Base-by-base conservation (phyloP, 257 asterid genomes). In the Solanum piurae region DNA sequence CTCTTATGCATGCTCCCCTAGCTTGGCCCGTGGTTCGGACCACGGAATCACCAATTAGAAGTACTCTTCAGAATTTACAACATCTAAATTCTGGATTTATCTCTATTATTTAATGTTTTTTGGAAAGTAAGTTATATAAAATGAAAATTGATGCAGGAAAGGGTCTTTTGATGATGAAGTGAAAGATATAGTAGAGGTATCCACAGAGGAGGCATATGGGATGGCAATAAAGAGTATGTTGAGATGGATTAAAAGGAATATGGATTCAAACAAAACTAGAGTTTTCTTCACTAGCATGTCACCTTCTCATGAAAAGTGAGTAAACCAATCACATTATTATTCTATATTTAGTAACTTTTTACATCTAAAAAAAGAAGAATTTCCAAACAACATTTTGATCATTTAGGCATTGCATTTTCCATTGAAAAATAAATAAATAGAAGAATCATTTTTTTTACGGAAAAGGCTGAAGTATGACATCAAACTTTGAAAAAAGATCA, bases 191-290 rank as follows among this genome's bases (percentile, higher is more conserved):
- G 36, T 49, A 23, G 72, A 86, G 27, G 88, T 86, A 21, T 40
- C 83, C 11, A 46, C 58, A 12, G 84, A 86, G 31, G 84, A 86
- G 3, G 84, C 73, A 31, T 86, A 86, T 34, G 40, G 60, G 4
- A 52, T 86, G 74, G 88, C 83, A 44, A 71, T 86, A 72, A 60
- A 73, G 84, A 73, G 88, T 72, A 73, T 86, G 88, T 23, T 86
- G 73, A 21, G 46, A 86, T 86, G 88, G 88, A 34, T 86, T 16
- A 46, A 86, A 38, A 27, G 16, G 74, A 73, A 86, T 34, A 72
- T 86, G 72, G 74, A 86, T 86, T 72, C 38, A 73, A 72, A 14
- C 6, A 34, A 52, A 49, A 86, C 88, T 2, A 23, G 88, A 46
- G 74, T 52, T 6, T 86, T 86, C 62, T 86, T 86, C 58, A 86